Percentiles rank a stretch among this genome's conserved stretches.
Evolutionary conservation across 1,284 basidiomycete species (phyloP).

Genomic region (Amylostereum areolatum): DNA sequence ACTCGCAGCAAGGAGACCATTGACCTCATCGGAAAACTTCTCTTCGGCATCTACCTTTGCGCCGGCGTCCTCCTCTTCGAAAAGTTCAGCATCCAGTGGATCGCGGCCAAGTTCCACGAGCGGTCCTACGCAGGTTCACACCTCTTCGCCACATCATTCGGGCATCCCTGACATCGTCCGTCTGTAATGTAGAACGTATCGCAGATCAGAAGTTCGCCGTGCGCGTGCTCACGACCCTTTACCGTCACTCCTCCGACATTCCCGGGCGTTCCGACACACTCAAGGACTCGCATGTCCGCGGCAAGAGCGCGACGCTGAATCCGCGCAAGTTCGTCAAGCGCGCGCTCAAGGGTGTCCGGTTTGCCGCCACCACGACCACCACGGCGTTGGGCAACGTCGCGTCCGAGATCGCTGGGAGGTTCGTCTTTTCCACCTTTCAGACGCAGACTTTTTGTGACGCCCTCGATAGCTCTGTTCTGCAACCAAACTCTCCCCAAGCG

Average conservation of each 20-base stretch:
- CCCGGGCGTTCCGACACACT: conserved; percentile 67
- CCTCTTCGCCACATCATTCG: neutral
- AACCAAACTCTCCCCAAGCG: conserved; percentile 83
- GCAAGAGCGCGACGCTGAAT: conserved; percentile 37
- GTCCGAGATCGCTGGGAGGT: conserved; percentile 66
- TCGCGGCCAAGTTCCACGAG: conserved; percentile 83
- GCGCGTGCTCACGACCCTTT: conserved; percentile 67
- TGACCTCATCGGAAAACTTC: conserved; percentile 51
- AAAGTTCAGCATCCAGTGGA: conserved; percentile 85
- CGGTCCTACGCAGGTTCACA: conserved; percentile 72
- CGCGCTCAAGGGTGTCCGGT: conserved; percentile 66
- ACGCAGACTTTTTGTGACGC: neutral
- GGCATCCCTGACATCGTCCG: neutral
- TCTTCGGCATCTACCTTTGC: conserved; percentile 76
- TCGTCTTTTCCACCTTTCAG: conserved; percentile 8
- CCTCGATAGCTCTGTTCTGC: conserved; percentile 62
- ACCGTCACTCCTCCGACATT: conserved; percentile 72
- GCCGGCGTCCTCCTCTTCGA: conserved; percentile 71
- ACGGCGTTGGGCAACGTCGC: conserved; percentile 78
- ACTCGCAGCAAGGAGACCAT: conserved; percentile 29
- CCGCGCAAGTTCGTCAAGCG: conserved; percentile 66
- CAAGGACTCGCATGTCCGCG: conserved; percentile 32
- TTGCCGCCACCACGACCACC: conserved; percentile 76
- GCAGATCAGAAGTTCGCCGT: conserved; percentile 80
- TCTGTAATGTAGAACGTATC: conserved; percentile 58